Evolutionary conservation across 164 flowering plant species (phyloP).

Genomic region (Annona cherimola): DNA sequence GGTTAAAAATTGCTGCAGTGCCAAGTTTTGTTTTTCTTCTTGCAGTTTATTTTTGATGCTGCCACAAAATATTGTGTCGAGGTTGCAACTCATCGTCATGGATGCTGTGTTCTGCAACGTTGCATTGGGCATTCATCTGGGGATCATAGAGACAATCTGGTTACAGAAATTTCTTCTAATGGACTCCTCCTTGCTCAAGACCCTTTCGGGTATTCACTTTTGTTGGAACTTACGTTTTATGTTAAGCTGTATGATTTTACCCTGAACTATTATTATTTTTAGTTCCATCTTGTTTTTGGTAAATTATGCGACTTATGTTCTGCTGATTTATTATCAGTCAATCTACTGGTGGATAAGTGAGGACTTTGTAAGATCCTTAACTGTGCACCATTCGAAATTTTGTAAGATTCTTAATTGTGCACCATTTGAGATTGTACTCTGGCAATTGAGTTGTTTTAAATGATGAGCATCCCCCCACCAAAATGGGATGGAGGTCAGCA

Average conservation of each 20-base stretch:
- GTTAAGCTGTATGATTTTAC: too few relatives aligned
- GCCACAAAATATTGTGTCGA: slow-evolving; percentile 46
- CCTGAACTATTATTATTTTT: too few relatives aligned
- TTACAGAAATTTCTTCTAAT: slow-evolving; percentile 36
- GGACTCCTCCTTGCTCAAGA: slow-evolving; percentile 49
- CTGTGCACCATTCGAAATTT: too few relatives aligned
- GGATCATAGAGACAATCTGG: slow-evolving; percentile 31
- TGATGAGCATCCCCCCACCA: too few relatives aligned
- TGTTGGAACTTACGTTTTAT: not conserved
- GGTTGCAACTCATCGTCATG: slow-evolving; percentile 51
- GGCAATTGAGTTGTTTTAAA: not conserved
- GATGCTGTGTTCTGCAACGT: slow-evolving; percentile 49
- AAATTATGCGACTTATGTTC: not conserved
- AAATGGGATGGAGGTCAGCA: too few relatives aligned
- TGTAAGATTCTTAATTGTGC: not conserved
- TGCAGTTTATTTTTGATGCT: slow-evolving; percentile 45
- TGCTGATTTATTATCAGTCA: not conserved
- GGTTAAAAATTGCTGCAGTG: too few relatives aligned
- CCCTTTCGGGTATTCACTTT: slow-evolving; percentile 44
- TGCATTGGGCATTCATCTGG: slow-evolving; percentile 44
- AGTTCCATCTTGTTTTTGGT: not conserved
- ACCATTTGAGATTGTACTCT: not conserved
- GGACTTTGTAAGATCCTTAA: not conserved
- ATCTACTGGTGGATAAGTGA: not conserved
- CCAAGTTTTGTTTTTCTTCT: not conserved